A percentile compares a stretch with the other conserved stretches of the same genome.
phyloP scores from a whole-genome alignment of 2,329 filamentous ascomycete species.

The Arthrobotrys conoides region DNA sequence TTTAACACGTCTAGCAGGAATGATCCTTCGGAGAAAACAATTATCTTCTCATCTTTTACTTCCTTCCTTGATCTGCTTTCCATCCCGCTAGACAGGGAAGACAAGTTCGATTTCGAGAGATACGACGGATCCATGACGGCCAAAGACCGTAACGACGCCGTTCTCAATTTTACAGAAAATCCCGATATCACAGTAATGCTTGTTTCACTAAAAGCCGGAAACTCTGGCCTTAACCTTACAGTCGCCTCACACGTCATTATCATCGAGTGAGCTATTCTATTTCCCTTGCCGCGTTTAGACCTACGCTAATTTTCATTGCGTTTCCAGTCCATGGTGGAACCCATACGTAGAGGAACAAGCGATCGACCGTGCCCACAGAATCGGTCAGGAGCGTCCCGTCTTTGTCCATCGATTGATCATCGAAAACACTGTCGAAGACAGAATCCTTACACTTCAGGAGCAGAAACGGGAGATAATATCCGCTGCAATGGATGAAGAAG shows the following conservation, averaged over 20 bases:
- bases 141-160: slow-evolving; percentile 76
- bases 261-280: slow-evolving; percentile 72
- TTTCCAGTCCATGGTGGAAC: slow-evolving; percentile 69
- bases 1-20: slow-evolving; percentile 66
- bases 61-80: slow-evolving; percentile 83
- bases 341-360: slow-evolving; percentile 94
- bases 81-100: slow-evolving; percentile 75
- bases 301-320: slow-evolving; percentile 68
- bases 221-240: slow-evolving; percentile 87
- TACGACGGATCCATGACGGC: slow-evolving; percentile 84
- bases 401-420: slow-evolving; percentile 85
- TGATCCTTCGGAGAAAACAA: slow-evolving; percentile 76
- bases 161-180: slow-evolving; percentile 77
- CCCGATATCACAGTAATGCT: slow-evolving; percentile 78
- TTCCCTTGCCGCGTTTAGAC: not conserved
- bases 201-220: slow-evolving; percentile 83
- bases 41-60: slow-evolving; percentile 87
- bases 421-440: slow-evolving; percentile 84
- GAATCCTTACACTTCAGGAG: slow-evolving; percentile 84
- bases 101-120: slow-evolving; percentile 71
- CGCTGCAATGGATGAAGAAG: slow-evolving; percentile 82
- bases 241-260: slow-evolving; percentile 88
- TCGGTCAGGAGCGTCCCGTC: slow-evolving; percentile 82
- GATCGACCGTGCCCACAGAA: slow-evolving; percentile 88
- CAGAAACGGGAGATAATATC: slow-evolving; percentile 83